Conservation (phyloP, 2,329 filamentous ascomycete genomes). For the Claviceps maximensis region DNA sequence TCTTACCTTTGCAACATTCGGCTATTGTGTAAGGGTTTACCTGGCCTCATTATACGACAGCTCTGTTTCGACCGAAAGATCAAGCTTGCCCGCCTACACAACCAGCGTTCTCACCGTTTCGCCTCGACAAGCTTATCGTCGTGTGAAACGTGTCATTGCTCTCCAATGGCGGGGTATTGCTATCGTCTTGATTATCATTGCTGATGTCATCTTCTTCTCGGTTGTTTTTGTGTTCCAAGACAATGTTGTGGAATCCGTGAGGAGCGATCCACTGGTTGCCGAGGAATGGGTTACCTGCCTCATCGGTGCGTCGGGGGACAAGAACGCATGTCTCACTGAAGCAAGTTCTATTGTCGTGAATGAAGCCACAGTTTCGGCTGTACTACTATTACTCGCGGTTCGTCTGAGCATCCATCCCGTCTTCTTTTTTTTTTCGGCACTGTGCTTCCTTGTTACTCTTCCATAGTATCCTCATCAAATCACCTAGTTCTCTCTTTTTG, state of each 20-base stretch:
- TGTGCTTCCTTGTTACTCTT: not conserved
- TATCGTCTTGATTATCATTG: conserved; percentile 79
- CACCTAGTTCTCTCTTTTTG: conserved; percentile 8
- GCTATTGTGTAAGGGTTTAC: conserved; percentile 92
- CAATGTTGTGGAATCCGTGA: conserved; percentile 49
- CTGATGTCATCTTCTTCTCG: conserved; percentile 88
- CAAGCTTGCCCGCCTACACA: conserved; percentile 55
- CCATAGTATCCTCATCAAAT: not conserved
- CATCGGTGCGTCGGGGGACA: conserved; percentile 37
- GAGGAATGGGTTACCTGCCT: conserved; percentile 62
- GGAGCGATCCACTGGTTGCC: conserved; percentile 40
- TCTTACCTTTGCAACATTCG: conserved; percentile 73
- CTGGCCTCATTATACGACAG: conserved; percentile 69
- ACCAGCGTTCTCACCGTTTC: conserved; percentile 65
- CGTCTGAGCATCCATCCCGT: not conserved
- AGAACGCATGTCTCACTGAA: conserved; percentile 49
- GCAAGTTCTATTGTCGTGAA: conserved; percentile 54
- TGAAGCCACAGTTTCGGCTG: conserved; percentile 64
- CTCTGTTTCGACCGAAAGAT: conserved; percentile 55
- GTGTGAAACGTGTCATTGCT: conserved; percentile 73
- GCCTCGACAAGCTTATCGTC: conserved; percentile 75
- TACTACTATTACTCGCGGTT: conserved; percentile 70
- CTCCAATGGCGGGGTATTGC: conserved; percentile 91
- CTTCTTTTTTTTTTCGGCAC: not conserved
- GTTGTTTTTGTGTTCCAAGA: conserved; percentile 83